Percentiles rank a stretch among this genome's conserved stretches.
Conservation (phyloP, 495 filamentous ascomycete species). For the Aspergillus incahuasiensis region DNA sequence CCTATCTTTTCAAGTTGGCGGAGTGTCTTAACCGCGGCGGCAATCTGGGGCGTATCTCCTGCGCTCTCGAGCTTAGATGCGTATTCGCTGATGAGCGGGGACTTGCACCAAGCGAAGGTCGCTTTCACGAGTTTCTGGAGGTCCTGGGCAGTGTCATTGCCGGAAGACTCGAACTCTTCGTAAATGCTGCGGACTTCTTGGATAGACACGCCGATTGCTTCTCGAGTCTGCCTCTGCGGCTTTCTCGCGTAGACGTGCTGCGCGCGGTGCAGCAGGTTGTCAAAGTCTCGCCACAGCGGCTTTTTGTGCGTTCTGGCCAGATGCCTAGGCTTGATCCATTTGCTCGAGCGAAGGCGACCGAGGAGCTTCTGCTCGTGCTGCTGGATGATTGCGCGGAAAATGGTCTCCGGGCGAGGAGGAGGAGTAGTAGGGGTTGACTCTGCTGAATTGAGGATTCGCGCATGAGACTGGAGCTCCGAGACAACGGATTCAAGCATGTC, state of each 20-base stretch:
- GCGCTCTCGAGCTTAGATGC: slow-evolving; percentile 7
- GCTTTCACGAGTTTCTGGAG: slow-evolving; percentile 1
- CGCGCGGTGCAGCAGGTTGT: slow-evolving; percentile 2
- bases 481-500: background rate
- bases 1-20: slow-evolving; percentile 10
- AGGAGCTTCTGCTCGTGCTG: slow-evolving; percentile 11
- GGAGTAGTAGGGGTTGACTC: too few species aligned
- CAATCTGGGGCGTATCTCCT: background rate
- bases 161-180: background rate
- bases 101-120: slow-evolving; percentile 5
- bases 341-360: slow-evolving; percentile 5
- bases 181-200: background rate
- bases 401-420: too few species aligned
- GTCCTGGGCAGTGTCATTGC: background rate
- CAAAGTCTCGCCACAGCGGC: slow-evolving; percentile 5
- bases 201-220: background rate
- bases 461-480: background rate
- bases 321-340: slow-evolving; percentile 6
- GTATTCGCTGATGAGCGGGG: slow-evolving; percentile 1
- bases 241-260: slow-evolving; percentile 3
- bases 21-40: slow-evolving; percentile 5
- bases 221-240: background rate
- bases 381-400: slow-evolving; percentile 2
- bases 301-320: slow-evolving; percentile 8
- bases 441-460: too few species aligned